phyloP scores from a whole-genome alignment of 768 basidiomycete species.

The Clitopilus passeckerianus region DNA sequence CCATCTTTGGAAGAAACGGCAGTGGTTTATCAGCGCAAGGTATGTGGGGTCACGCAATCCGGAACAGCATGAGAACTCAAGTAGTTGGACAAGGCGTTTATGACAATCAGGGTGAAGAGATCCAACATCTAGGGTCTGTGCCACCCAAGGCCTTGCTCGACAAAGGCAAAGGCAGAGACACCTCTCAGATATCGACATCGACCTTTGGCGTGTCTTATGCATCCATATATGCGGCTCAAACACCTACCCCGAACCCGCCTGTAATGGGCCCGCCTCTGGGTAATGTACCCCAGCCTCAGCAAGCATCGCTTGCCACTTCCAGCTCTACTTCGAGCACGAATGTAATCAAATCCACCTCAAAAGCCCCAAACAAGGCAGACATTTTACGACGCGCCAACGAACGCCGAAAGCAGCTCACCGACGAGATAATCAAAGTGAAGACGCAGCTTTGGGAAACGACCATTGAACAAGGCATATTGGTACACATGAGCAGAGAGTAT shows the following conservation, averaged over 20 bases:
- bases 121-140: not conserved
- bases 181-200: too few relatives aligned
- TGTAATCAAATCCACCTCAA: not conserved
- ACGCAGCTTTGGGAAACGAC: conserved; percentile 71
- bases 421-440: conserved; percentile 56
- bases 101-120: conserved; percentile 3
- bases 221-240: not conserved
- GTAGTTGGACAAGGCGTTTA: conserved; percentile 4
- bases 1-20: conserved; percentile 4
- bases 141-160: not conserved
- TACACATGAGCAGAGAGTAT: conserved; percentile 35
- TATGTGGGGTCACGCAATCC: conserved; percentile 17
- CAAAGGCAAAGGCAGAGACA: conserved; percentile 22
- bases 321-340: not conserved
- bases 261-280: too few relatives aligned
- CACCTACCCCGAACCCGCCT: not conserved
- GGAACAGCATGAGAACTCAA: conserved; percentile 12
- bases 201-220: not conserved
- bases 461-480: conserved; percentile 62
- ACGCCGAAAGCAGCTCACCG: conserved; percentile 43
- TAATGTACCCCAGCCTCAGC: not conserved
- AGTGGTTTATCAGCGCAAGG: conserved; percentile 16
- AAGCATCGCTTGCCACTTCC: not conserved
- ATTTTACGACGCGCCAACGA: conserved; percentile 50
- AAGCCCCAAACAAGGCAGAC: conserved; percentile 27